phyloP scores from a whole-genome alignment of 441 rosid genomes.

The Euphorbia schlechtendalii region DNA sequence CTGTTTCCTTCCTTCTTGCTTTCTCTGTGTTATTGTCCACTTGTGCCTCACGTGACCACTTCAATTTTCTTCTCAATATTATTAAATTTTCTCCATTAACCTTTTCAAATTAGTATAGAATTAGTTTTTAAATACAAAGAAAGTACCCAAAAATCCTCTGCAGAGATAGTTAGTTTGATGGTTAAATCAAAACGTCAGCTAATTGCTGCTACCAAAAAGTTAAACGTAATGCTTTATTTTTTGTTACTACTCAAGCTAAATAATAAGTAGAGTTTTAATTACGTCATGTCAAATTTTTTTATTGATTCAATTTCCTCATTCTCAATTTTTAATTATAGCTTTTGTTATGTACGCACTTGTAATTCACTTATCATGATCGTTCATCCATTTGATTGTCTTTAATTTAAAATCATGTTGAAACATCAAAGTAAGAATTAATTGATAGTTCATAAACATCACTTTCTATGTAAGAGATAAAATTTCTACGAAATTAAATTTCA shows the following conservation, averaged over 20 bases:
- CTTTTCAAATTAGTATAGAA: no score
- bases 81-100: no score
- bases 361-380: neutral
- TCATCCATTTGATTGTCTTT: neutral
- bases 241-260: neutral
- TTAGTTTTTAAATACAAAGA: constrained; percentile 69
- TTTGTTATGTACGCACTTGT: neutral
- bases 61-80: no score
- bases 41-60: no score
- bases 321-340: neutral
- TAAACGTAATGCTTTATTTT: constrained; percentile 40
- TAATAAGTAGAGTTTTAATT: constrained; percentile 1
- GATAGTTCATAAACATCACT: no score
- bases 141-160: constrained; percentile 63
- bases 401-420: no score
- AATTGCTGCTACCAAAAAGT: constrained; percentile 67
- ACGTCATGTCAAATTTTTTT: neutral
- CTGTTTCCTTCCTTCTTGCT: no score
- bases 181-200: constrained; percentile 56
- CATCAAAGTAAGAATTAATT: no score
- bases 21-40: no score
- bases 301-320: neutral
- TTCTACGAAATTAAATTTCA: no score
- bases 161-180: constrained; percentile 57
- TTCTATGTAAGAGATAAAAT: no score